A percentile compares a stretch with the other conserved stretches of the same genome.
Conservation (phyloP, 371 early-diverging fungal species). For the Mucor velutinosus region DNA sequence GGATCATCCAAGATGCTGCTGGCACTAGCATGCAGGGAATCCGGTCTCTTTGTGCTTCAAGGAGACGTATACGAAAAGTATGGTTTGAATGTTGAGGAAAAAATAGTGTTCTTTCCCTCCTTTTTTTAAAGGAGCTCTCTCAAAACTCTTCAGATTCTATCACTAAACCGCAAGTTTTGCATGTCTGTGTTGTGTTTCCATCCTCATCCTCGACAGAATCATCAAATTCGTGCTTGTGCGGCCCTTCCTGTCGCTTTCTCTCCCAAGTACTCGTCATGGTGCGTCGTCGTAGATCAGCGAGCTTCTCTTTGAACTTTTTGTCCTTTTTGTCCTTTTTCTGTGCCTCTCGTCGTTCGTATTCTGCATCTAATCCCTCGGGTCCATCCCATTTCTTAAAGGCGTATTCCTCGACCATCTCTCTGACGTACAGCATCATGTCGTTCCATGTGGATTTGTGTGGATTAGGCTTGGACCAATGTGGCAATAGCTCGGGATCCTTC, state of each 20-base stretch:
- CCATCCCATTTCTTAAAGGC: constrained; percentile 94
- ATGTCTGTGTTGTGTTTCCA: constrained; percentile 58
- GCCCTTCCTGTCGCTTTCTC: constrained; percentile 59
- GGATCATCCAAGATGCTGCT: not conserved
- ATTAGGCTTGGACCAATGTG: constrained; percentile 89
- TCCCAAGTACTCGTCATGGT: constrained; percentile 84
- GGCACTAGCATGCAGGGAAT: constrained; percentile 17
- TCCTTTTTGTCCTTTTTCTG: constrained; percentile 84
- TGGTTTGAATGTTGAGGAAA: not conserved
- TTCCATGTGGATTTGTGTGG: constrained; percentile 94
- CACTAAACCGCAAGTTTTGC: constrained; percentile 70
- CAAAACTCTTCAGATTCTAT: constrained; percentile 77
- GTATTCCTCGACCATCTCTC: constrained; percentile 89
- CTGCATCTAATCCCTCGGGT: constrained; percentile 83
- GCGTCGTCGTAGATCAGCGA: constrained; percentile 78
- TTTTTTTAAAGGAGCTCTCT: not conserved
- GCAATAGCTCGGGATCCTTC: constrained; percentile 74
- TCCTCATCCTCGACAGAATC: constrained; percentile 49
- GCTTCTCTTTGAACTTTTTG: constrained; percentile 79
- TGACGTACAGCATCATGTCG: constrained; percentile 93
- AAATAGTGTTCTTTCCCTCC: not conserved
- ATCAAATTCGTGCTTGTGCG: constrained; percentile 78
- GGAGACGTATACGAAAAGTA: constrained; percentile 1
- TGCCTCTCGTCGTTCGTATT: constrained; percentile 83
- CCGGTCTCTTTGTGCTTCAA: not conserved